Percentiles rank a stretch among this genome's conserved stretches.
Evolutionary conservation across 2,329 filamentous ascomycete species (phyloP).

Genomic region (Apiospora arundinis): DNA sequence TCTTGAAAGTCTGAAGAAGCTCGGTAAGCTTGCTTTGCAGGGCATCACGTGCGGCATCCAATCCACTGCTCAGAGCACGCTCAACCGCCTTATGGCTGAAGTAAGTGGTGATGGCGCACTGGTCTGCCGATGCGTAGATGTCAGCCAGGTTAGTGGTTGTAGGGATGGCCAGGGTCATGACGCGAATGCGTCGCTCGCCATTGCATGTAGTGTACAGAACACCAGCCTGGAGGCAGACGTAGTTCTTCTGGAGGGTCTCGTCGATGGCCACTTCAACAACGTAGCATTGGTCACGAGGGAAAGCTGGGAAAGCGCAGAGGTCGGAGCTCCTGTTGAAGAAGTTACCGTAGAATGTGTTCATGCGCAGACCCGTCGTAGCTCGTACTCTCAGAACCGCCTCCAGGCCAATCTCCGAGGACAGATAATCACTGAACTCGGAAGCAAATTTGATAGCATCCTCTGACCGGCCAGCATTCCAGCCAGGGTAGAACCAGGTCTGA

Average conservation of each 20-base stretch:
- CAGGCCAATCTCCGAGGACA: conserved; percentile 95
- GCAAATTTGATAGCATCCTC: conserved; percentile 99
- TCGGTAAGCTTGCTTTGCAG: conserved; percentile 92
- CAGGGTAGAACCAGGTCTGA: conserved; percentile 98
- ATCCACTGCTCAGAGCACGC: conserved; percentile 79
- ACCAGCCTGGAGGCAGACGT: conserved; percentile 91
- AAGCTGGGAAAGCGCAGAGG: conserved; percentile 96
- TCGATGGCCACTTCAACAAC: conserved; percentile 99
- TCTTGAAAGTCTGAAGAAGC: conserved; percentile 92
- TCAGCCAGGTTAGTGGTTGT: conserved; percentile 91
- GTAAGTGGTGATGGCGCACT: conserved; percentile 90
- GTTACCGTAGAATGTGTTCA: conserved; percentile 99
- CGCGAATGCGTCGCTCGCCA: conserved; percentile 91
- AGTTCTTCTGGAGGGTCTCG: conserved; percentile 88
- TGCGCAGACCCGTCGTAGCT: conserved; percentile 90
- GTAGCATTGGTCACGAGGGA: conserved; percentile 96
- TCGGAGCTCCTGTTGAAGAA: conserved; percentile 99
- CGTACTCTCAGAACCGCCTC: conserved; percentile 96
- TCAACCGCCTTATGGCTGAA: conserved; percentile 99
- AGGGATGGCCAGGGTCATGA: conserved; percentile 90
- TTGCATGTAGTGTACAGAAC: conserved; percentile 98
- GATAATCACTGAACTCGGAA: conserved; percentile 92
- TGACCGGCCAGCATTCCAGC: conserved; percentile 91
- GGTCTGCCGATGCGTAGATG: conserved; percentile 93
- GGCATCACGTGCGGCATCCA: conserved; percentile 90